Conservation (phyloP, 2,329 filamentous ascomycete genomes). For the Camptophora hylomeconis region DNA sequence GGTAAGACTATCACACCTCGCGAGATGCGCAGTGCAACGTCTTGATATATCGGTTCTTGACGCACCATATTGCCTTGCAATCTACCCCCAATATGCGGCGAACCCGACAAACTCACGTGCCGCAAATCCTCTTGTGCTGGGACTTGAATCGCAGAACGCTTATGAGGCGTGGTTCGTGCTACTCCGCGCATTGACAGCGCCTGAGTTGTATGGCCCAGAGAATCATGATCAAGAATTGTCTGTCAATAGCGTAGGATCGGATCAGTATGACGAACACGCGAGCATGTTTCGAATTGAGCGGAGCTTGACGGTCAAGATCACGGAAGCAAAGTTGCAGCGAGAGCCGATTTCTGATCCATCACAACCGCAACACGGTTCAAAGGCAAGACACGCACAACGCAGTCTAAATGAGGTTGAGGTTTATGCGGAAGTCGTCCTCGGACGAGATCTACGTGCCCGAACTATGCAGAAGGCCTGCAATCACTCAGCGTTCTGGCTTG, state of each 20-base stretch:
- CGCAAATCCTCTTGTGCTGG: slow-evolving; percentile 78
- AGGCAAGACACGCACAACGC: slow-evolving; percentile 20
- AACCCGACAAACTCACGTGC: slow-evolving; percentile 60
- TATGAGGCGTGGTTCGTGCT: slow-evolving; percentile 97
- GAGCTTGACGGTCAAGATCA: slow-evolving; percentile 44
- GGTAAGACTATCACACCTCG: slow-evolving; percentile 78
- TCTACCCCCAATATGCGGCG: slow-evolving; percentile 84
- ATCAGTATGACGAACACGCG: slow-evolving; percentile 18
- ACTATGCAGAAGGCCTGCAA: slow-evolving; percentile 35
- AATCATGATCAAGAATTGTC: slow-evolving; percentile 19
- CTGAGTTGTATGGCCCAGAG: slow-evolving; percentile 71
- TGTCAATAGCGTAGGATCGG: slow-evolving; percentile 30
- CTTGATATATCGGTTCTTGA: slow-evolving; percentile 82
- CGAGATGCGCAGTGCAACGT: slow-evolving; percentile 78
- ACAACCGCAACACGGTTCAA: not conserved
- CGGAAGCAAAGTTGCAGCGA: slow-evolving; percentile 52
- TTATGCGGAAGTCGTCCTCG: slow-evolving; percentile 35
- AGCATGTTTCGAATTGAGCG: slow-evolving; percentile 54
- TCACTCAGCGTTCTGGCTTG: slow-evolving; percentile 35
- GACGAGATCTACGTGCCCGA: slow-evolving; percentile 35
- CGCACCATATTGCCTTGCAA: slow-evolving; percentile 85
- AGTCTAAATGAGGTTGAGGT: slow-evolving; percentile 23
- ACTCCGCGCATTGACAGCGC: slow-evolving; percentile 78
- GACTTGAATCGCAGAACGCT: slow-evolving; percentile 72
- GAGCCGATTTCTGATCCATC: slow-evolving; percentile 17